These are phyloP conservation scores for Cerrena zonata DNA, from an alignment of 1,284 basidiomycete species.

Conservation along the genomic window DNA sequence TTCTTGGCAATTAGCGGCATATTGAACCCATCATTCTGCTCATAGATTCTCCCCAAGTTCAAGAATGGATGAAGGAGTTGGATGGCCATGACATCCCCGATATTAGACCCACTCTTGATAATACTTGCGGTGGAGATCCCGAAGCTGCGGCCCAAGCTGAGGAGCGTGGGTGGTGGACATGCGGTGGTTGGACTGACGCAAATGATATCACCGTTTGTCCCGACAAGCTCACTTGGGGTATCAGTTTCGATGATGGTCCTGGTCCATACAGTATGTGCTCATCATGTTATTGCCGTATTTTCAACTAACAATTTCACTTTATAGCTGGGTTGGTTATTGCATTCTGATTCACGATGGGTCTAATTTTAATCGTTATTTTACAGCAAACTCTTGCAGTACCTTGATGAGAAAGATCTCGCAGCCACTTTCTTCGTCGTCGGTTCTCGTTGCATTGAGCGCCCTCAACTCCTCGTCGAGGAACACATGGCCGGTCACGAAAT, in stretches of 20 bases:
- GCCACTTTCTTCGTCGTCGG: conserved; percentile 93
- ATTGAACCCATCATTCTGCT: neutral
- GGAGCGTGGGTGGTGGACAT: conserved; percentile 80
- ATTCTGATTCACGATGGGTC: conserved; percentile 18
- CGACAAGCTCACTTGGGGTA: conserved; percentile 75
- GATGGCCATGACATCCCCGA: conserved; percentile 68
- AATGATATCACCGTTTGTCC: conserved; percentile 74
- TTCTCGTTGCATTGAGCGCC: conserved; percentile 80
- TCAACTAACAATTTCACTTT: conserved; percentile 10
- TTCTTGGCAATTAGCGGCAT: neutral
- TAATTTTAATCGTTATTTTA: conserved; percentile 10
- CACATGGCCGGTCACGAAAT: conserved; percentile 84
- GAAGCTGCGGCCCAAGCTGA: conserved; percentile 53
- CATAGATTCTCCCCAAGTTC: conserved; percentile 57
- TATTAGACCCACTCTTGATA: conserved; percentile 53
- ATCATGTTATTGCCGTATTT: conserved; percentile 8
- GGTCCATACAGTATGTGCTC: conserved; percentile 64
- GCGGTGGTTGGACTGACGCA: conserved; percentile 69
- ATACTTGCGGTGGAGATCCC: conserved; percentile 60
- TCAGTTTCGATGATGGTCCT: conserved; percentile 83
- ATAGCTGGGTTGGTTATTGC: conserved; percentile 43
- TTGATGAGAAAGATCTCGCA: conserved; percentile 59
- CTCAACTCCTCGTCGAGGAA: conserved; percentile 73
- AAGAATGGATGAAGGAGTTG: conserved; percentile 72
- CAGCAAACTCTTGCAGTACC: conserved; percentile 64